Evolutionary conservation across 2,329 filamentous ascomycete genomes (phyloP), one percentile per base, ranked within the genome.

Genomic region (Fusarium sp.): DNA sequence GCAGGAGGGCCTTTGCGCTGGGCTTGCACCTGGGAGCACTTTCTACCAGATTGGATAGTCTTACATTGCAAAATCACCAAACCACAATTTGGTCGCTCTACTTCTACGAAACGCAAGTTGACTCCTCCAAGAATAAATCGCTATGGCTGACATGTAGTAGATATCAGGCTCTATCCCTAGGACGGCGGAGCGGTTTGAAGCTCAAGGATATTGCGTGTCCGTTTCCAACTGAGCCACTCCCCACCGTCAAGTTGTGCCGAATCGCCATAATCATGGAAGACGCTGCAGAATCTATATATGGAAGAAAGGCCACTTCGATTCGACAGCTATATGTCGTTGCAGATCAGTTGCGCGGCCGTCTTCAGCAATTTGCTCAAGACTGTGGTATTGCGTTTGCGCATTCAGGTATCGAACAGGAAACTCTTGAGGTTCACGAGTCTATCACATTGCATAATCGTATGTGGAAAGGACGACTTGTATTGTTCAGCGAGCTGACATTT

Each of bases 201-300:
- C 16, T 50, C 2, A 36, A n/a, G 3, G 46, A 50, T 3, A 50
- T 50, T 16, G 16, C 20, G 4, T 50, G 33, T 15, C 46, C 46
- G 6, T 50, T 50, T 4, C 46, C 46, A 6, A 50, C 46, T 3
- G 23, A 37, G 16, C 33, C 46, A n/a, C 46, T 18, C 1, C 16
- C 46, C 3, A 18, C 6, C 4, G 33, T 28, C 1, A 50, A 23
- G 10, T 20, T 28, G 0, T 50, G 34, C 3, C 33, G 23, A 2
- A 37, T 50, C 6, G 46, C 46, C 4, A 36, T 3, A 7, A 50
- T 50, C 7, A 50, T 50, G 46, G 46, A 50, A 15, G 46, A 50
- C 4, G 46, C 46, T 50, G 33, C 46, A n/a, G 46, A 36, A 15
- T 20, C 4, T 10, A n/a, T 50, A 20, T 38, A 50, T 10, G 20